Evolutionary conservation across 2,329 filamentous ascomycete species (phyloP).

Genomic region (Beauveria sp.): DNA sequence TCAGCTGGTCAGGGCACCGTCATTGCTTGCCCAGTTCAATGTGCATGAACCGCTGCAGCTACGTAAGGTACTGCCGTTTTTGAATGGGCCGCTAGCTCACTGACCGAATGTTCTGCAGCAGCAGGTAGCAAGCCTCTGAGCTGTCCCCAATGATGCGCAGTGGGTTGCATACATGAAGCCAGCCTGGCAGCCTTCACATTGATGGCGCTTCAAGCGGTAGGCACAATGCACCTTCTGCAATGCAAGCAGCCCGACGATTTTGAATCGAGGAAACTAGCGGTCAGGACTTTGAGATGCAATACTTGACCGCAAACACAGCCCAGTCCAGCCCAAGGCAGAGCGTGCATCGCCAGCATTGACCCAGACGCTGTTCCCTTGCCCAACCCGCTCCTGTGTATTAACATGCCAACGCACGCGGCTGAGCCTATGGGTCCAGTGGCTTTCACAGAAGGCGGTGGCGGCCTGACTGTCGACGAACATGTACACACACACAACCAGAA

Average conservation of each 20-base stretch:
- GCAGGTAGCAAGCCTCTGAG: neutral
- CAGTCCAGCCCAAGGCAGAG: slow-evolving; percentile 6
- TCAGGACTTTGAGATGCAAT: slow-evolving; percentile 1
- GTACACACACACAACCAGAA: neutral
- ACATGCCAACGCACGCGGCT: slow-evolving; percentile 7
- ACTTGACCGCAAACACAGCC: slow-evolving; percentile 2
- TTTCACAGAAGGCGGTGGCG: slow-evolving; percentile 6
- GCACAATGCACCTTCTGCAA: neutral
- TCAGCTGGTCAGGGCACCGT: neutral
- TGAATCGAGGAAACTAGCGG: slow-evolving; percentile 4
- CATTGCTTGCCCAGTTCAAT: neutral
- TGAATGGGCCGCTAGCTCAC: slow-evolving; percentile 6
- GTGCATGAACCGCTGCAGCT: slow-evolving; percentile 10
- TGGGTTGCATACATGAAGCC: slow-evolving; percentile 3
- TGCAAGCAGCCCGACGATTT: neutral
- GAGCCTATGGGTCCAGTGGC: slow-evolving; percentile 4
- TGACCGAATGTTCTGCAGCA: slow-evolving; percentile 11
- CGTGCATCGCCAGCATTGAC: neutral
- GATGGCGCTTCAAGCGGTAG: slow-evolving; percentile 10
- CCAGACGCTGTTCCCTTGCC: neutral
- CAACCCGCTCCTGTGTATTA: neutral
- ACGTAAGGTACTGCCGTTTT: neutral
- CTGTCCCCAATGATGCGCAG: neutral
- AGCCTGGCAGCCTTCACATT: neutral
- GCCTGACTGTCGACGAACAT: slow-evolving; percentile 4